Percentiles rank a stretch among this genome's conserved stretches.
Evolutionary conservation across 1,284 basidiomycete species (phyloP).

Genomic region (Ganoderma sinense): DNA sequence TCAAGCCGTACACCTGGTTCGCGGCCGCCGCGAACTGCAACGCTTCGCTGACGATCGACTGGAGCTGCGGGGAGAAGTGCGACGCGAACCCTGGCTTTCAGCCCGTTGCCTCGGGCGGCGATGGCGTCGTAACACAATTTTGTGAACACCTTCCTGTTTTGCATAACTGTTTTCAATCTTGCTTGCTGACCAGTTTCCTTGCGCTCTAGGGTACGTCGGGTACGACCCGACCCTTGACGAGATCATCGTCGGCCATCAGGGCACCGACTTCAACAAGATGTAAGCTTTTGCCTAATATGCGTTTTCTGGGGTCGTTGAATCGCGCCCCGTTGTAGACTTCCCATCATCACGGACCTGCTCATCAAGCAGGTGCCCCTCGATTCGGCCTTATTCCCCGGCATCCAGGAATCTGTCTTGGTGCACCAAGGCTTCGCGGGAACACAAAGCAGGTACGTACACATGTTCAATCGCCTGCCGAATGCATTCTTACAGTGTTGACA

Average conservation of each 20-base stretch:
- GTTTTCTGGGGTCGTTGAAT: neutral
- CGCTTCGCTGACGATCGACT: conserved; percentile 51
- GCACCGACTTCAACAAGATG: conserved; percentile 15
- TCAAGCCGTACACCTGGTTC: conserved; percentile 61
- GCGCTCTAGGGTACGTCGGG: conserved; percentile 18
- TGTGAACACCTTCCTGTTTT: neutral
- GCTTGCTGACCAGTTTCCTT: neutral
- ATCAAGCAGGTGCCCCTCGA: conserved; percentile 47
- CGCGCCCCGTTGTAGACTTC: conserved; percentile 25
- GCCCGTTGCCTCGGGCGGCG: conserved; percentile 17
- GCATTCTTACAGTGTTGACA: neutral
- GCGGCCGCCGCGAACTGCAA: conserved; percentile 62
- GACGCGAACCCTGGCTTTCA: conserved; percentile 50
- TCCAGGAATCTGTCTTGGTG: conserved; percentile 50
- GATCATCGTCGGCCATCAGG: conserved; percentile 19
- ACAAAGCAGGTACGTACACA: conserved; percentile 52
- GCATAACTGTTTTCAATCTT: neutral
- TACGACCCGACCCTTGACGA: conserved; percentile 16
- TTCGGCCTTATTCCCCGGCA: conserved; percentile 58
- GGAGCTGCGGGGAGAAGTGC: conserved; percentile 66
- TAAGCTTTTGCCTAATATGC: neutral
- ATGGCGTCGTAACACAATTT: conserved; percentile 14
- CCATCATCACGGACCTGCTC: conserved; percentile 51
- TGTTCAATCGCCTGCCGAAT: neutral
- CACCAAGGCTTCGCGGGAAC: conserved; percentile 61